Base-by-base conservation (phyloP, 495 filamentous ascomycete species). In the Tuber microsphaerosporum region DNA sequence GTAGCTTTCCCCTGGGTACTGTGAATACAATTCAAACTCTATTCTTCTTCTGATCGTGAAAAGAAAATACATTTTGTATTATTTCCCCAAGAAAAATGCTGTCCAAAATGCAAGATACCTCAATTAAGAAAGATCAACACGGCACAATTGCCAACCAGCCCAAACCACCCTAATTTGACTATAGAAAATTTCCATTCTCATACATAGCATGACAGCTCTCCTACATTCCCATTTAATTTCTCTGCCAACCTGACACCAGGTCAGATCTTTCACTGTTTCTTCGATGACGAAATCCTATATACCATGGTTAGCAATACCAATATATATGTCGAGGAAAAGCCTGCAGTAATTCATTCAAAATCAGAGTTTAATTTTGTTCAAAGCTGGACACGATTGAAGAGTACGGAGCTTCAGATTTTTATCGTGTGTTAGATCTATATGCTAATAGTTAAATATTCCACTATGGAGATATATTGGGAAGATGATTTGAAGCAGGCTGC, bases 361-460 rank as follows among this genome's bases (percentile, higher is more conserved):
- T 20, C 16, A 20, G 45, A 48, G 45, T 72, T 72, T 26, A 4
- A 19, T 8, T 31, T 19, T 46, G 20, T 43, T 12, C 26, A 20
- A 72, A 16, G 37, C 26, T 31, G 71, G 71, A 20, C 17, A 19
- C 9, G 9, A 3, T 5, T 72, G 26, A 46, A 43, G 8, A 6
- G 20, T 2, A n/a, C 26, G 34, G 71, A 46, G 39, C 22, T 46
- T 19, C 26, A n/a, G 20, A 72, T 72, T 34, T 46, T 43, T 26
- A 72, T 72, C 5, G 71, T 12, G 7, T 46, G 31, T 7, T 20
- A 46, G 31, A 72, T 72, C 41, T 72, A 72, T 72, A 46, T 46
- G 22, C 10, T 6, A 26, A 16, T 72, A 34, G 43, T 72, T 26
- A 31, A 48, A 48, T 20, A 3, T 48, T 1, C 45, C 17, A 48